Evolutionary conservation across 768 basidiomycete species (phyloP).

Genomic region (Tubosaeta sp.): DNA sequence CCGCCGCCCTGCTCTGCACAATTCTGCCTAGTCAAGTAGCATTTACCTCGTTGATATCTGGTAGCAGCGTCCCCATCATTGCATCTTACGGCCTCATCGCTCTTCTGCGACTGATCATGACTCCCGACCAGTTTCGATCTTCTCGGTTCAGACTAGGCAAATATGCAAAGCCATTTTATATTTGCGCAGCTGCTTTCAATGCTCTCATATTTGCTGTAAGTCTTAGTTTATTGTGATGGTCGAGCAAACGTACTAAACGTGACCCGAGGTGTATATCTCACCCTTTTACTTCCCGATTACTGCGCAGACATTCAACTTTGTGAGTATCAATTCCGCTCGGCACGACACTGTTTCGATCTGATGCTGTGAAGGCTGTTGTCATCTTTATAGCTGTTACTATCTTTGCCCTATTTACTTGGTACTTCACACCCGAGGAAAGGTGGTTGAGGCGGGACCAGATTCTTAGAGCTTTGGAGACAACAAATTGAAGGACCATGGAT

Average conservation of each 20-base stretch:
- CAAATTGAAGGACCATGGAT: conserved; percentile 9
- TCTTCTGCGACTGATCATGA: conserved; percentile 69
- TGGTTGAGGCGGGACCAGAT: conserved; percentile 73
- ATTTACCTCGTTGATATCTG: conserved; percentile 87
- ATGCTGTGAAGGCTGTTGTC: conserved; percentile 53
- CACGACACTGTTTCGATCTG: conserved; percentile 9
- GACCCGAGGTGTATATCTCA: conserved; percentile 67
- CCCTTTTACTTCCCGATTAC: conserved; percentile 86
- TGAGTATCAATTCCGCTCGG: conserved; percentile 35
- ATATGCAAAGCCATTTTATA: conserved; percentile 64
- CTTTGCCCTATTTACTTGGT: conserved; percentile 75
- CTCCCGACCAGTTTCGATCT: conserved; percentile 66
- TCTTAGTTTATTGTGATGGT: conserved; percentile 9
- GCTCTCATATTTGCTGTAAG: conserved; percentile 67
- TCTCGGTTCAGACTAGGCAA: conserved; percentile 72
- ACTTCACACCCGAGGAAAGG: conserved; percentile 69
- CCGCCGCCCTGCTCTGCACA: conserved; percentile 71
- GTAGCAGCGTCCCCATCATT: conserved; percentile 81
- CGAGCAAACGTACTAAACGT: conserved; percentile 1
- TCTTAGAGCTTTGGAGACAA: conserved; percentile 41
- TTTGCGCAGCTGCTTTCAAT: conserved; percentile 67
- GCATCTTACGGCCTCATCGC: conserved; percentile 85
- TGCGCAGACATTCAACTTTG: conserved; percentile 79
- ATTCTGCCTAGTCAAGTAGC: conserved; percentile 89
- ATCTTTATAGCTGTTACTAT: conserved; percentile 79